phyloP scores from a whole-genome alignment of 2,329 filamentous ascomycete species.

The Venturia carpophila region DNA sequence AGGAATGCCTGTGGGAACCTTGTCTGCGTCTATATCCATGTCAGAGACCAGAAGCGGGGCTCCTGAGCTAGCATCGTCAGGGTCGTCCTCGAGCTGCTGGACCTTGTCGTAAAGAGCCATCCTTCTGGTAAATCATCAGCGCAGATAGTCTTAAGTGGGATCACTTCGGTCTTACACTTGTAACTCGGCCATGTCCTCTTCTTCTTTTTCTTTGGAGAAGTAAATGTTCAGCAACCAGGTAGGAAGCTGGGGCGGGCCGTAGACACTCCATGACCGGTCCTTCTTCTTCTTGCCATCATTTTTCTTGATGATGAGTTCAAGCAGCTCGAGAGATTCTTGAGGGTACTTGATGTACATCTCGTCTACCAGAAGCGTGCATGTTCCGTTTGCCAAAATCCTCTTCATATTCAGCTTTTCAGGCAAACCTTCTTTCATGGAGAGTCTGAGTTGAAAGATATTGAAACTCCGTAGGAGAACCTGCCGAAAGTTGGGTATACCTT shows the following conservation, averaged over 20 bases:
- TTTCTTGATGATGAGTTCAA: neutral
- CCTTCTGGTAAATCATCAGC: neutral
- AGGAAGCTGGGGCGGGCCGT: neutral
- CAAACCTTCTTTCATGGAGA: neutral
- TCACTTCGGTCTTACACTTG: neutral
- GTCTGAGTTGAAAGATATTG: neutral
- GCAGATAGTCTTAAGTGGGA: no score
- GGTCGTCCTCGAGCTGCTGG: neutral
- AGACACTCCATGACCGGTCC: neutral
- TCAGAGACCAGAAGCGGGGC: neutral
- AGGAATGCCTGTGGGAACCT: neutral
- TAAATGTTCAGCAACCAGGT: neutral
- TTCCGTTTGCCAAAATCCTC: neutral
- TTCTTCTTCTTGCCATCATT: neutral
- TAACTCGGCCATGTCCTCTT: neutral
- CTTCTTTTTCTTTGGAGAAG: neutral
- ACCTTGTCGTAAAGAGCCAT: neutral
- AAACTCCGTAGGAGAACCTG: neutral
- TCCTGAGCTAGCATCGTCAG: neutral
- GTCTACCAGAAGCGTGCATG: neutral
- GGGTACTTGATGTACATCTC: neutral
- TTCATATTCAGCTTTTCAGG: neutral
- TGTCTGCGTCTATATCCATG: neutral
- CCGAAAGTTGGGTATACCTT: neutral
- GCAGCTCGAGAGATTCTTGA: neutral